Evolutionary conservation across 164 flowering plant species (phyloP).

Genomic region (Litsea cubeba): DNA sequence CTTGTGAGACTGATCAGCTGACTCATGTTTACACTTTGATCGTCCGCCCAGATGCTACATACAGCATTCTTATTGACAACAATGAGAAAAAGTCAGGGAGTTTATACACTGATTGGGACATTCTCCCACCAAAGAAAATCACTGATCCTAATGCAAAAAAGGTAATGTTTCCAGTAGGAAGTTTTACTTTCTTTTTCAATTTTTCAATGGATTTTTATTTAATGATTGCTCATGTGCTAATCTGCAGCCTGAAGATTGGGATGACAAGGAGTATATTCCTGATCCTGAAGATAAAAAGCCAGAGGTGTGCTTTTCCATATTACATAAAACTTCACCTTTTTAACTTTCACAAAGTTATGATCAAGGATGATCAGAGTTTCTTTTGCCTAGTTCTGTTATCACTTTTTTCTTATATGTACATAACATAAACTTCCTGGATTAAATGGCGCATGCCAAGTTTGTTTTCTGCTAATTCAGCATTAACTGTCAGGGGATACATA

Average conservation of each 20-base stretch:
- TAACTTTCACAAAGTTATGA: not conserved
- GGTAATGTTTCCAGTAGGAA: constrained; percentile 24
- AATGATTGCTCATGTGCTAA: not conserved
- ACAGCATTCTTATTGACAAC: constrained; percentile 86
- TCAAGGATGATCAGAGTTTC: not conserved
- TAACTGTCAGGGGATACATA: not conserved
- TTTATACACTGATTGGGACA: constrained; percentile 73
- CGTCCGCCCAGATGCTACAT: constrained; percentile 89
- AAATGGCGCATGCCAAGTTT: not conserved
- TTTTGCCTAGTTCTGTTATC: not conserved
- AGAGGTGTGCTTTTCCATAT: constrained; percentile 40
- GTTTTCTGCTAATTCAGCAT: not conserved
- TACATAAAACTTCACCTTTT: not conserved
- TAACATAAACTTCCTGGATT: not conserved
- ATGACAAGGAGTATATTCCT: constrained; percentile 81
- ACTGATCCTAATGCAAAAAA: constrained; percentile 98
- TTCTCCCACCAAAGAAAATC: constrained; percentile 81
- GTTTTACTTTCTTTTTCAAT: not conserved
- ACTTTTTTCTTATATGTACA: not conserved
- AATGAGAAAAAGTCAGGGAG: constrained; percentile 83
- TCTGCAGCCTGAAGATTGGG: constrained; percentile 95
- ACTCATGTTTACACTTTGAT: constrained; percentile 86
- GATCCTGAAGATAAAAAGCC: constrained; percentile 92
- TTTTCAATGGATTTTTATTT: not conserved
- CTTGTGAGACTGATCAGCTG: constrained; percentile 93